phyloP scores from a whole-genome alignment of 805 yeast genomes.

The Clavispora carvajalis region DNA sequence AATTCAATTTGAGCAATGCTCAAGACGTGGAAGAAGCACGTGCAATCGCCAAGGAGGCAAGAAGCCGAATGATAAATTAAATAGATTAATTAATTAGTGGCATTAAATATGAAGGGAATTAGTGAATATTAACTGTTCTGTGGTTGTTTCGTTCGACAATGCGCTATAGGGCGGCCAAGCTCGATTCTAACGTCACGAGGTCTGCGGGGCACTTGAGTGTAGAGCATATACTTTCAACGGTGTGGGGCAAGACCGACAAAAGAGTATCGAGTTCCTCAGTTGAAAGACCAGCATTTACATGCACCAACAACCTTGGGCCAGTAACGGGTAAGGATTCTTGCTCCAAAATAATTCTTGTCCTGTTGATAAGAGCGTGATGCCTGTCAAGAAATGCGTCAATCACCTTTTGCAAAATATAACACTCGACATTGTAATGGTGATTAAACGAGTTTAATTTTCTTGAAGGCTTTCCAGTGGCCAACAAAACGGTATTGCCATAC shows the following conservation, averaged over 20 bases:
- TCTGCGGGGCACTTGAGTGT: constrained; percentile 19
- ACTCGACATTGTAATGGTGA: constrained; percentile 46
- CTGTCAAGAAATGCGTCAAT: constrained; percentile 50
- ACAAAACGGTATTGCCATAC: constrained; percentile 45
- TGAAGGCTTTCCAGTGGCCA: constrained; percentile 41
- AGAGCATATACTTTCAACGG: constrained; percentile 20
- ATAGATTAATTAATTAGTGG: background rate
- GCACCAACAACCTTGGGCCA: constrained; percentile 33
- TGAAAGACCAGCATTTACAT: constrained; percentile 26
- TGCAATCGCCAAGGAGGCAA: constrained; percentile 71
- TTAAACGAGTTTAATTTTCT: constrained; percentile 39
- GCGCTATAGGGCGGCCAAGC: constrained; percentile 10
- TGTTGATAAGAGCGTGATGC: constrained; percentile 54
- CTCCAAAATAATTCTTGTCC: constrained; percentile 58
- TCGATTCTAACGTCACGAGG: constrained; percentile 23
- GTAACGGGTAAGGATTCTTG: constrained; percentile 43
- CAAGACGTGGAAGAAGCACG: constrained; percentile 89
- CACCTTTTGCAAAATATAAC: constrained; percentile 58
- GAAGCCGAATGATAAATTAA: constrained; percentile 41
- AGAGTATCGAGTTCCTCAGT: constrained; percentile 23
- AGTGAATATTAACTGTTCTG: constrained; percentile 1
- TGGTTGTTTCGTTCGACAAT: background rate
- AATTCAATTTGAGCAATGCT: constrained; percentile 63
- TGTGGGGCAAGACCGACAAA: constrained; percentile 18
- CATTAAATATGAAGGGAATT: constrained; percentile 1